Conservation (phyloP, 148 eudicot species). For the Chenopodium formosanum region DNA sequence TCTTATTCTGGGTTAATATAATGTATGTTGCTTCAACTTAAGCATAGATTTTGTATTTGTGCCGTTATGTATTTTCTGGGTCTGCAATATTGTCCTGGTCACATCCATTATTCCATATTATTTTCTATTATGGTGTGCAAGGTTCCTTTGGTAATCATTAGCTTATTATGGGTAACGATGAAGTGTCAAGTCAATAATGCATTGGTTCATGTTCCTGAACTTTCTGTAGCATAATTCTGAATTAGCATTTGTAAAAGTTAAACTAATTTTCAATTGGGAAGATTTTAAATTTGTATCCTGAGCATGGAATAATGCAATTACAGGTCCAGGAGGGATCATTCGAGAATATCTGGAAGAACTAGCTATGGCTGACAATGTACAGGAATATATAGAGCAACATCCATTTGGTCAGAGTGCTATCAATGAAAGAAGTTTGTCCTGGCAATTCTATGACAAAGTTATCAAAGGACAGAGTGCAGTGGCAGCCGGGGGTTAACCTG, state of each 20-base stretch:
- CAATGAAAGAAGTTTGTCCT: conserved; percentile 57
- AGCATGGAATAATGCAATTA: background rate
- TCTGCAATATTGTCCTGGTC: background rate
- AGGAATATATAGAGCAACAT: conserved; percentile 57
- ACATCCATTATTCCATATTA: background rate
- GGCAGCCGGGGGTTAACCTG: conserved; percentile 19
- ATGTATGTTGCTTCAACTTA: background rate
- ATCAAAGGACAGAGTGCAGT: conserved; percentile 38
- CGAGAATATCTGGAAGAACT: conserved; percentile 67
- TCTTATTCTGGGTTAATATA: no score
- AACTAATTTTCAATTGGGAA: background rate
- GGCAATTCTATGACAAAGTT: conserved; percentile 66
- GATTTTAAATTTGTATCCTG: background rate
- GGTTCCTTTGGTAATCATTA: background rate
- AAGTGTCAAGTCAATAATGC: background rate
- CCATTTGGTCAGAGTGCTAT: conserved; percentile 85
- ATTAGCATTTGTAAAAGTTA: background rate
- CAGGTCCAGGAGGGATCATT: conserved; percentile 82
- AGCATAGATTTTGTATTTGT: background rate
- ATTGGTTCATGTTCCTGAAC: background rate
- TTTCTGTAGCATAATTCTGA: background rate
- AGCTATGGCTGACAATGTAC: conserved; percentile 53
- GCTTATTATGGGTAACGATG: background rate
- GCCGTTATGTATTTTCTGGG: background rate
- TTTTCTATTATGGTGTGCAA: background rate